Evolutionary conservation across 1,139 yeast genomes (phyloP).

Genomic region (Debaryomyces sp.): DNA sequence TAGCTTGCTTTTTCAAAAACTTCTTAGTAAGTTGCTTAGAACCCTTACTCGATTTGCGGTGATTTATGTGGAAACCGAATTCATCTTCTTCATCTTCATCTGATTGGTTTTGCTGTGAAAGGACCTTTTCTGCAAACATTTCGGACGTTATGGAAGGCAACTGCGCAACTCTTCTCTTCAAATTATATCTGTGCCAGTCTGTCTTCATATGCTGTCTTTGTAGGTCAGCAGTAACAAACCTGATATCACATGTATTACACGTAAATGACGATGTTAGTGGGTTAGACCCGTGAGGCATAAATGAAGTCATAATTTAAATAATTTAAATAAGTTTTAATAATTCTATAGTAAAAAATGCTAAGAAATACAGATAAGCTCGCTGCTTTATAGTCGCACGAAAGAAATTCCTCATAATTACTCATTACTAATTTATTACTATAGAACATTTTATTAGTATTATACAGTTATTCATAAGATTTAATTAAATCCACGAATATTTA

Average conservation of each 20-base stretch:
- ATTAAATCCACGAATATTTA: slow-evolving; percentile 11
- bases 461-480: slow-evolving; percentile 1
- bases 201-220: slow-evolving; percentile 95
- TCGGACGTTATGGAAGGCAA: slow-evolving; percentile 81
- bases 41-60: slow-evolving; percentile 27
- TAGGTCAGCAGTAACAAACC: slow-evolving; percentile 73
- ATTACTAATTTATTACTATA: background rate
- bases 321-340: background rate
- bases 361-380: background rate
- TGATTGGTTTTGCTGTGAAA: slow-evolving; percentile 28
- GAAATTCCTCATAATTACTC: background rate
- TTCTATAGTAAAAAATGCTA: background rate
- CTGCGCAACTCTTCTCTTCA: slow-evolving; percentile 88
- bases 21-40: slow-evolving; percentile 26
- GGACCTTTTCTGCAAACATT: slow-evolving; percentile 76
- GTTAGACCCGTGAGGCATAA: slow-evolving; percentile 36
- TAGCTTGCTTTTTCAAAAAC: slow-evolving; percentile 19
- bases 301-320: slow-evolving; percentile 19
- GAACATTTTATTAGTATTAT: slow-evolving; percentile 1
- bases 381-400: background rate
- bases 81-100: slow-evolving; percentile 58
- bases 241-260: slow-evolving; percentile 85
- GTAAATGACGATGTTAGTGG: slow-evolving; percentile 54
- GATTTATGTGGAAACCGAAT: slow-evolving; percentile 57
- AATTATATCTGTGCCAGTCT: slow-evolving; percentile 93